Percentiles rank a stretch among this genome's conserved stretches.
phyloP scores from a whole-genome alignment of 306 rosid species.

The Neltuma alba region DNA sequence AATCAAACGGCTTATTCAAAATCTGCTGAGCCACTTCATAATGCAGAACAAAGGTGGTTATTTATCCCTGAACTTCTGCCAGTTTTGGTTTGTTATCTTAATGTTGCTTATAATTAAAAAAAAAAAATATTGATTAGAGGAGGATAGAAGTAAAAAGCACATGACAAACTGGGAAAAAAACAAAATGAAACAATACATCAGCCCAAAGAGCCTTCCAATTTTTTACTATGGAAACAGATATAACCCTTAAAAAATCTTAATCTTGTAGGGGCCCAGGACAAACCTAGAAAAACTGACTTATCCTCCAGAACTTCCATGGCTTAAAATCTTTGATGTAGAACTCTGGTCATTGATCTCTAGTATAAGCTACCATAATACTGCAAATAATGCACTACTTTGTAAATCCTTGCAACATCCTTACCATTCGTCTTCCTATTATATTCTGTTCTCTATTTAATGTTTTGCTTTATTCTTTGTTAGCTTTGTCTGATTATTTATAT shows the following conservation, averaged over 20 bases:
- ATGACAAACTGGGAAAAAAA: background rate
- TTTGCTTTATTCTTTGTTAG: background rate
- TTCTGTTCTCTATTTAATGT: background rate
- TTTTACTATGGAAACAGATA: background rate
- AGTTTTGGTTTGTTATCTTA: background rate
- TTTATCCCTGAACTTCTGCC: background rate
- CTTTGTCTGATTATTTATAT: constrained; percentile 25
- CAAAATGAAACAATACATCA: background rate
- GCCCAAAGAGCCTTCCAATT: background rate
- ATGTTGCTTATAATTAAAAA: background rate
- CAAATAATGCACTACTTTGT: background rate
- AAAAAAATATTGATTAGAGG: background rate
- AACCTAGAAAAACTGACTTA: background rate
- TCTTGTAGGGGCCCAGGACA: background rate
- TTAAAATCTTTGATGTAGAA: background rate
- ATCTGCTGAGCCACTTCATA: background rate
- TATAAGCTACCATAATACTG: background rate
- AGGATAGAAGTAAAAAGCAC: background rate
- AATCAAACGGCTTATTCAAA: background rate
- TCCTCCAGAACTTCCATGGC: background rate
- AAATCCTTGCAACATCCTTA: background rate
- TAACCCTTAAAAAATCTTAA: too few species aligned
- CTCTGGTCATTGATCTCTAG: background rate
- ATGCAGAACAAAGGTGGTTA: background rate
- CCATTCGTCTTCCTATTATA: background rate